Evolutionary conservation across 2,329 filamentous ascomycete species (phyloP).

Genomic region (Chaetomiaceae sp.): DNA sequence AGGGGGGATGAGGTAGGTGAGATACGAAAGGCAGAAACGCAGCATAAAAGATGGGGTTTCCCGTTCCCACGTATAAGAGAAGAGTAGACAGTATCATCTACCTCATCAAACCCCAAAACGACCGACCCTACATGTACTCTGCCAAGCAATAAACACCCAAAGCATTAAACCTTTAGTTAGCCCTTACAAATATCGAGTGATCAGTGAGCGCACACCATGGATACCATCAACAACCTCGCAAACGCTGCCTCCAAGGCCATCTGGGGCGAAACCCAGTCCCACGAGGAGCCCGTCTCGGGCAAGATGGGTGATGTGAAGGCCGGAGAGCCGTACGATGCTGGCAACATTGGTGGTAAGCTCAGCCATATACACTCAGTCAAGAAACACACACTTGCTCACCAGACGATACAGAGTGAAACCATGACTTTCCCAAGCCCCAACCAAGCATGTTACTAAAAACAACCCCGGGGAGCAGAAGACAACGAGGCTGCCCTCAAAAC

Average conservation of each 20-base stretch:
- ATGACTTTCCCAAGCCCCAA: background rate
- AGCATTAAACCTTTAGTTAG: background rate
- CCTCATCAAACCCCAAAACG: too few species aligned
- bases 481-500: background rate
- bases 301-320: slow-evolving; percentile 60
- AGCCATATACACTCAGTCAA: background rate
- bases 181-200: too few species aligned
- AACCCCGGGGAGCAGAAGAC: slow-evolving; percentile 7
- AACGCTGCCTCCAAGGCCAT: slow-evolving; percentile 45
- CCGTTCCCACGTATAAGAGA: too few species aligned
- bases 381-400: background rate
- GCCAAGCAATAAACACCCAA: background rate
- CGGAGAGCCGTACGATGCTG: slow-evolving; percentile 73
- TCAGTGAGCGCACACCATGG: slow-evolving; percentile 44
- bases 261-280: slow-evolving; percentile 40
- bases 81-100: too few species aligned
- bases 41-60: background rate
- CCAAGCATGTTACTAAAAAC: background rate
- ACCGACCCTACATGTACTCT: too few species aligned
- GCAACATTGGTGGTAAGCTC: slow-evolving; percentile 57
- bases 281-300: slow-evolving; percentile 67
- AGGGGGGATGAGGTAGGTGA: slow-evolving; percentile 4
- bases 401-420: background rate
- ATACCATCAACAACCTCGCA: slow-evolving; percentile 57
- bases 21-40: background rate